Conservation (phyloP, 2,329 filamentous ascomycete species). For the Calonectria montana region DNA sequence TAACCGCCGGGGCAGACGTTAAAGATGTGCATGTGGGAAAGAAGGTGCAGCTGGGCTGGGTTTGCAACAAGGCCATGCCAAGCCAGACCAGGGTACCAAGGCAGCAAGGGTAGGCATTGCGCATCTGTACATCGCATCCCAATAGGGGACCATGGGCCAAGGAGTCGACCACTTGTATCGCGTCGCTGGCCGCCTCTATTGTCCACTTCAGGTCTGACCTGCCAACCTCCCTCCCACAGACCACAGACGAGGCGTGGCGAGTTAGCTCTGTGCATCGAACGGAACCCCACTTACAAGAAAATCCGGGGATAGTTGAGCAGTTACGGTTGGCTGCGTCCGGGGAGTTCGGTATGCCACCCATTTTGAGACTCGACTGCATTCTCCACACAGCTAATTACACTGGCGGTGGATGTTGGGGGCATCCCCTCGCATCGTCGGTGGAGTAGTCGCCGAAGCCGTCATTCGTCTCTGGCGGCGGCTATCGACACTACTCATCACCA, state of each 20-base stretch:
- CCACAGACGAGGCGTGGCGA: background rate
- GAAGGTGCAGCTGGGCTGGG: slow-evolving; percentile 6
- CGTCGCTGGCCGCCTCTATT: background rate
- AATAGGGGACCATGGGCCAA: slow-evolving; percentile 15
- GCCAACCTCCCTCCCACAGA: slow-evolving; percentile 2
- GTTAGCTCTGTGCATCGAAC: slow-evolving; percentile 14
- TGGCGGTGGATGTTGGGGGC: background rate
- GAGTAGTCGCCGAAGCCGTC: slow-evolving; percentile 4
- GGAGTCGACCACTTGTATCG: background rate
- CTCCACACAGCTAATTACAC: slow-evolving; percentile 11
- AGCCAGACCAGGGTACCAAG: background rate
- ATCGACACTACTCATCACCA: slow-evolving; percentile 8
- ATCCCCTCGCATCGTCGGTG: slow-evolving; percentile 4
- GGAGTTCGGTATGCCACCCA: slow-evolving; percentile 23
- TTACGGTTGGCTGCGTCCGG: slow-evolving; percentile 20
- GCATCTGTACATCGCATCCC: slow-evolving; percentile 8
- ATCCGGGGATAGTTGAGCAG: slow-evolving; percentile 23
- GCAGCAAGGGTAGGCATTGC: background rate
- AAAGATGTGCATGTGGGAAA: slow-evolving; percentile 3
- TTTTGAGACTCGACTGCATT: slow-evolving; percentile 18
- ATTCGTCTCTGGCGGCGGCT: background rate
- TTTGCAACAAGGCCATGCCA: background rate
- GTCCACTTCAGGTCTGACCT: slow-evolving; percentile 3
- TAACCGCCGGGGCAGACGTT: slow-evolving; percentile 6
- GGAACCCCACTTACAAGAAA: slow-evolving; percentile 24